Evolutionary conservation across 306 rosid species (phyloP).

Genomic region (Hippophae tibetana): DNA sequence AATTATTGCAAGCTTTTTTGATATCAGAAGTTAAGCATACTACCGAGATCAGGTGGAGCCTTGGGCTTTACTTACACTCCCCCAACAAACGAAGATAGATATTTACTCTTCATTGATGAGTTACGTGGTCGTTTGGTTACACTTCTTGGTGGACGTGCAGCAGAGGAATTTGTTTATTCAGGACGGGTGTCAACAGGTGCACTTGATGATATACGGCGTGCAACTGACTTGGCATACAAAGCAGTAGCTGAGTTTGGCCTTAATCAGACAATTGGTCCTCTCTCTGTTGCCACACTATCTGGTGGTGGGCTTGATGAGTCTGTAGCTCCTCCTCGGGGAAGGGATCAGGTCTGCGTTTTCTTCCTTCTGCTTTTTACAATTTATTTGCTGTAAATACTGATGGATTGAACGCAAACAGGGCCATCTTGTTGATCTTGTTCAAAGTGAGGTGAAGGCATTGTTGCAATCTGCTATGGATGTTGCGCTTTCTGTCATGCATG

Average conservation of each 20-base stretch:
- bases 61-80: conserved; percentile 92
- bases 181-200: conserved; percentile 98
- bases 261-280: conserved; percentile 78
- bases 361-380: conserved; percentile 1
- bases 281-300: conserved; percentile 72
- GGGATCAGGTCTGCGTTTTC: conserved; percentile 76
- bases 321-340: conserved; percentile 69
- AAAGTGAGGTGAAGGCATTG: conserved; percentile 76
- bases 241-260: conserved; percentile 99
- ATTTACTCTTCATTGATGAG: conserved; percentile 94
- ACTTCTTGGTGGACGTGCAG: conserved; percentile 99
- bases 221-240: conserved; percentile 98
- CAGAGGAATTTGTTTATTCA: conserved; percentile 86
- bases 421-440: conserved; percentile 87
- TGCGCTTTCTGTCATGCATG: conserved; percentile 82
- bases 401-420: conserved; percentile 49
- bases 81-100: conserved; percentile 88
- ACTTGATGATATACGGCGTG: conserved; percentile 91
- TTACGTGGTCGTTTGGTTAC: conserved; percentile 91
- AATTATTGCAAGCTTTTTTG: conserved; percentile 10
- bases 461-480: conserved; percentile 80
- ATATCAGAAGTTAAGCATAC: conserved; percentile 87
- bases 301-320: conserved; percentile 88
- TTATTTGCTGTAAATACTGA: conserved; percentile 27
- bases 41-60: conserved; percentile 96